phyloP scores from a whole-genome alignment of 441 rosid species.

The Populus tomentosa region DNA sequence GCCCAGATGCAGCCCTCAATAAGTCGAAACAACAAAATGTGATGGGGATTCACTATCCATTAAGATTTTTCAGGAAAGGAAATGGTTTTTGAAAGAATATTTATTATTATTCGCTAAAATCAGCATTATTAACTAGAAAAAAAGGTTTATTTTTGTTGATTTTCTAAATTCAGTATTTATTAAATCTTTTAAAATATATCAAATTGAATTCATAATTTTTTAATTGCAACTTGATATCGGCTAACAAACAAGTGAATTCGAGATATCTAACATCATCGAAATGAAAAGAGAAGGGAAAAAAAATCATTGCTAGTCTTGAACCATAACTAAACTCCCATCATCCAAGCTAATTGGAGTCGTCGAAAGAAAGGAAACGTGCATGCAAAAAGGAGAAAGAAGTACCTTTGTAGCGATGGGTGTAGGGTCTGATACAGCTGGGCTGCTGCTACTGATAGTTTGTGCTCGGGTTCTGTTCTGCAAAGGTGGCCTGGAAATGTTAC shows the following conservation, averaged over 20 bases:
- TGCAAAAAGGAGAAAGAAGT: neutral
- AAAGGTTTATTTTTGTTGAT: too few species aligned
- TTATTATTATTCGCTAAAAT: too few species aligned
- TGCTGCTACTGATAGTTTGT: slow-evolving; percentile 23
- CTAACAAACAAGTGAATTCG: neutral
- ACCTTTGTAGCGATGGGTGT: slow-evolving; percentile 41
- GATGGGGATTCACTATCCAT: too few species aligned
- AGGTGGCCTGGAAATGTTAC: neutral
- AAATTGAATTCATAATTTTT: neutral
- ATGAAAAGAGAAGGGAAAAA: neutral
- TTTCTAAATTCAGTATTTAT: too few species aligned
- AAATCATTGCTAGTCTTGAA: neutral
- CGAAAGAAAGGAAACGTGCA: neutral
- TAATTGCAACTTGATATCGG: neutral
- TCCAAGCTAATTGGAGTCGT: neutral
- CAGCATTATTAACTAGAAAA: too few species aligned
- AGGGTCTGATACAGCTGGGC: slow-evolving; percentile 34
- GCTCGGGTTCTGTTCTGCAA: slow-evolving; percentile 11
- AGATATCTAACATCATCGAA: neutral
- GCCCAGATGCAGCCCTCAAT: too few species aligned
- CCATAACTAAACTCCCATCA: neutral
- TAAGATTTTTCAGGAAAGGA: too few species aligned
- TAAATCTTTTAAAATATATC: too few species aligned
- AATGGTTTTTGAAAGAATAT: too few species aligned
- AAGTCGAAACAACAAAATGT: too few species aligned